These are phyloP conservation scores for Penicillium decumbens DNA, from an alignment of 2,329 filamentous ascomycete genomes.

Conservation along the genomic window DNA sequence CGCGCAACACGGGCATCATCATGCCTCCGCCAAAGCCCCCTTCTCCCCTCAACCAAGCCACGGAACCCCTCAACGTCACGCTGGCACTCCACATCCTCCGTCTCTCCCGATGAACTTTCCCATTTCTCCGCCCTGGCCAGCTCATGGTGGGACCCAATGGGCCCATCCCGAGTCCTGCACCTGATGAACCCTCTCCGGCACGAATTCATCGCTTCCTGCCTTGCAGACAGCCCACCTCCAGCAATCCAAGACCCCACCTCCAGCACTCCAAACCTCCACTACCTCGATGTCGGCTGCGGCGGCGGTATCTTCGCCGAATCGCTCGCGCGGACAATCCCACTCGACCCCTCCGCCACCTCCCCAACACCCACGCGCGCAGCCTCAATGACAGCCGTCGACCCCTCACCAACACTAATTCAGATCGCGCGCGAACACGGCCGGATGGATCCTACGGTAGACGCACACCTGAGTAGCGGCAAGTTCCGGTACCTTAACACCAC, in stretches of 20 bases:
- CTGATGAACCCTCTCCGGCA: constrained; percentile 97
- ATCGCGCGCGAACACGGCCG: constrained; percentile 73
- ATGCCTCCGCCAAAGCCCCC: constrained; percentile 2
- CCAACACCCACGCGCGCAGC: constrained; percentile 36
- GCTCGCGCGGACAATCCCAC: constrained; percentile 41
- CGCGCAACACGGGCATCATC: constrained; percentile 4
- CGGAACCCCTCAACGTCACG: constrained; percentile 10
- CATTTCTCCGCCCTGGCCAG: constrained; percentile 93
- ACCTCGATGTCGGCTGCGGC: constrained; percentile 91
- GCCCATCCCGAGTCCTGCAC: constrained; percentile 84
- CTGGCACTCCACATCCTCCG: constrained; percentile 54
- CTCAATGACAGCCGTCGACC: constrained; percentile 45
- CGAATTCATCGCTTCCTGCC: constrained; percentile 77
- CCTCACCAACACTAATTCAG: constrained; percentile 41
- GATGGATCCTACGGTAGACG: constrained; percentile 63
- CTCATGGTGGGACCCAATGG: constrained; percentile 95
- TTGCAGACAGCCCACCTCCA: constrained; percentile 50
- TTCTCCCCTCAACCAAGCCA: background rate
- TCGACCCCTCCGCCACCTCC: constrained; percentile 10
- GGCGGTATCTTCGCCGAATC: constrained; percentile 92
- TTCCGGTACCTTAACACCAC: constrained; percentile 70
- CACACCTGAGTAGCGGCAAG: constrained; percentile 48
- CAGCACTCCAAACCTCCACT: constrained; percentile 44
- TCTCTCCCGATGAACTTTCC: constrained; percentile 82
- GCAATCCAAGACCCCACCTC: constrained; percentile 15